Evolutionary conservation across 73 alveolate genomes (phyloP).

Genomic region (Tetrahymena elliotti): DNA sequence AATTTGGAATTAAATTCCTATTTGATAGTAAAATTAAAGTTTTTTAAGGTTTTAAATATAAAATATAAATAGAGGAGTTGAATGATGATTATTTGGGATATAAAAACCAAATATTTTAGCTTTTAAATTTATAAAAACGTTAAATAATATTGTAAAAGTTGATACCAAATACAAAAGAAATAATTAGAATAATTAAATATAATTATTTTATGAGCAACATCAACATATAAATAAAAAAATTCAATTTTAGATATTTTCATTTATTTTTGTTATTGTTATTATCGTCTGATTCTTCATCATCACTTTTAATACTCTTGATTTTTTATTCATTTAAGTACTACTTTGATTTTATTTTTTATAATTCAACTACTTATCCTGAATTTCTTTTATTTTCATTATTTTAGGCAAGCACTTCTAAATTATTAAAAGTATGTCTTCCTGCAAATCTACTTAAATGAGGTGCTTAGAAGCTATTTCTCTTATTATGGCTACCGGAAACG

Average conservation of each 20-base stretch:
- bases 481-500: neutral
- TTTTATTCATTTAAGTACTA: neutral
- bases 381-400: neutral
- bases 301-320: neutral
- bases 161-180: no score
- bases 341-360: neutral
- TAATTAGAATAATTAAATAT: no score
- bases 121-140: no score
- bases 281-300: neutral
- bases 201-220: no score
- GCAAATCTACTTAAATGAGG: neutral
- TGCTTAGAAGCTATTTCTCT: neutral
- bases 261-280: neutral
- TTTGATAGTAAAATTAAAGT: no score
- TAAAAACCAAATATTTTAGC: no score
- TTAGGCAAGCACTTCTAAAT: neutral
- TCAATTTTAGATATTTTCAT: neutral
- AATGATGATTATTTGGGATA: no score
- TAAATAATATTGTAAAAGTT: no score
- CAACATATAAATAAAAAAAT: no score
- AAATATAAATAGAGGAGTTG: no score
- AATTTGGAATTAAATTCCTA: no score
- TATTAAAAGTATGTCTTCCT: neutral
- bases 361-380: neutral
- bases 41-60: no score